Base-by-base conservation (phyloP, 148 eudicot species). In the Gaultheria prostrata region DNA sequence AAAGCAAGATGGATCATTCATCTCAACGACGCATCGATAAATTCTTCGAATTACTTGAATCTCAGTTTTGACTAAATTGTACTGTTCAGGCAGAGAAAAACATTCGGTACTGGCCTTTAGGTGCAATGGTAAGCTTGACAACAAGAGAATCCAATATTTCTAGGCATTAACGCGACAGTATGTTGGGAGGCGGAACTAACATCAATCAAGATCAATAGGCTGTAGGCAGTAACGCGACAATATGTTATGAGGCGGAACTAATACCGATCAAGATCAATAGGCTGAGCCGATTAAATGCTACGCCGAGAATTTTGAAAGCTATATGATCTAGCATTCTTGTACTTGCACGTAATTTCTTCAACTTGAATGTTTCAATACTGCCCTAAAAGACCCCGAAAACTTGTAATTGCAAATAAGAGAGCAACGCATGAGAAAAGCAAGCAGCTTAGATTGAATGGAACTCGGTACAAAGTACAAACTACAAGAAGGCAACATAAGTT, bases 261-360 rank as follows among this genome's bases (percentile, higher is more conserved):
- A 39, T 61, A 61, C 30, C 30, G 4, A 24, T 48, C 69, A 69
- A 69, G 73, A 69, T 32, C 17, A 30, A 63, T 3, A 63, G 24
- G 13, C 32, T 63, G 70, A 17, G 4, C 61, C 15, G 61, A 13
- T 54, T 48, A 48, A 48, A 48, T 48, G 7, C 50, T 48, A 48
- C 50, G 7, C 50, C 11, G 7, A 48, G 50, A 48, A 48, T 48
- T 48, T 48, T 48, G 50, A 48, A 0, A 48, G 0, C 50, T 48
- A 48, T 48, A 48, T 48, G 50, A 48, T 48, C 50, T 48, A 48
- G 50, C 11, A 48, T 48, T 48, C 50, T 48, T 48, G 61, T 17
- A 56, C n/a, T 56, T 56, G 18, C 65, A 59, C 65, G 43, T 32
- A 70, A 70, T 70, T 70, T 70, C 65, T 59, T 59, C 65, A 59